A percentile compares a stretch with the other conserved stretches of the same genome.
Conservation (phyloP, 2,329 filamentous ascomycete species). For the Beauveria asiatica region DNA sequence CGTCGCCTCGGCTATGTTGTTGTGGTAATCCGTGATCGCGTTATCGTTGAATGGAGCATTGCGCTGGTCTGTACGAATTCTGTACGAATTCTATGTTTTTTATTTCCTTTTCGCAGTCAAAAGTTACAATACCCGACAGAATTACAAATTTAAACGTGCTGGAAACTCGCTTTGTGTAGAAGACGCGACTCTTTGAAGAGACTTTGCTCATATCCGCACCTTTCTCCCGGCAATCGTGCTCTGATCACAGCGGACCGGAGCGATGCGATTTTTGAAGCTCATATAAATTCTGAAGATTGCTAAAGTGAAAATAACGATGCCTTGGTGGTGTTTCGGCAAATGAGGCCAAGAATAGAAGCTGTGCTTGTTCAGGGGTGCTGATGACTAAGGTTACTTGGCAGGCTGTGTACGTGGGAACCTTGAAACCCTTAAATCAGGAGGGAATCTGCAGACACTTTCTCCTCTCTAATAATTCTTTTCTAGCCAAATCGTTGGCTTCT, state of each 20-base stretch:
- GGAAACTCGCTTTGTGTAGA: too few relatives aligned
- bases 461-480: not conserved
- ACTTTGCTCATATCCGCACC: too few relatives aligned
- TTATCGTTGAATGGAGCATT: not conserved
- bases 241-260: too few relatives aligned
- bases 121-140: not conserved
- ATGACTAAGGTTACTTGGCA: conserved; percentile 5
- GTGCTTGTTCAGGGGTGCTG: not conserved
- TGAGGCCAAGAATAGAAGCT: too few relatives aligned
- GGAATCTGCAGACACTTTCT: not conserved
- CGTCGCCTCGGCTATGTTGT: not conserved
- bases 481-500: not conserved
- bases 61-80: not conserved
- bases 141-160: not conserved
- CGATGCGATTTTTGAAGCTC: too few relatives aligned
- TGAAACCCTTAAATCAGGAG: not conserved
- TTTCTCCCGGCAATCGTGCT: too few relatives aligned
- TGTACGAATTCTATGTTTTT: too few relatives aligned
- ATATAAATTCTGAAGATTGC: too few relatives aligned
- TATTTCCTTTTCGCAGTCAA: not conserved
- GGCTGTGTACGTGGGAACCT: not conserved
- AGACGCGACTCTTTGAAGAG: too few relatives aligned
- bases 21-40: not conserved
- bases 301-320: too few relatives aligned
- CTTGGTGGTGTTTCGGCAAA: too few relatives aligned